Evolutionary conservation across 768 basidiomycete genomes (phyloP).

Genomic region (Russula lepida): DNA sequence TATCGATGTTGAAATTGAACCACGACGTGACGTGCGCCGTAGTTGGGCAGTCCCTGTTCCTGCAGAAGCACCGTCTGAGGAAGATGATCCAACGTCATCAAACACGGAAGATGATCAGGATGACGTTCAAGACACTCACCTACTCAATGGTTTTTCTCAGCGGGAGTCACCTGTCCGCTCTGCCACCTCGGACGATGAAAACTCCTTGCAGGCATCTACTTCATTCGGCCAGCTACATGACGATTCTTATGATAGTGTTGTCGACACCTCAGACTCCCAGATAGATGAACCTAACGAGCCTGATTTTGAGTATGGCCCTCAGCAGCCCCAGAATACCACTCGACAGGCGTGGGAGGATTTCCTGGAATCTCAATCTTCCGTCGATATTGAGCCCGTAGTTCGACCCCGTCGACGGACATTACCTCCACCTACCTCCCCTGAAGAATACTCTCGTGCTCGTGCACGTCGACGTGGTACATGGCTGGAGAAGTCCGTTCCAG

Average conservation of each 20-base stretch:
- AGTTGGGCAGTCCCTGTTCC: neutral
- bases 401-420: slow-evolving; percentile 14
- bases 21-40: slow-evolving; percentile 2
- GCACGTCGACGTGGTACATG: slow-evolving; percentile 34
- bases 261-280: neutral
- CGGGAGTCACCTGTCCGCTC: neutral
- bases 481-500: slow-evolving; percentile 34
- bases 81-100: neutral
- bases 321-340: neutral
- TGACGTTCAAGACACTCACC: neutral
- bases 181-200: neutral
- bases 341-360: neutral
- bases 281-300: neutral
- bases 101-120: neutral
- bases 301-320: neutral
- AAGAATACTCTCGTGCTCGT: slow-evolving; percentile 35
- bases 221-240: neutral
- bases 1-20: slow-evolving; percentile 8
- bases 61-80: neutral
- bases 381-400: neutral
- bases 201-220: neutral
- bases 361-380: neutral
- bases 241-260: neutral
- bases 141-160: neutral
- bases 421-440: slow-evolving; percentile 27